Evolutionary conservation across 176 grass and related monocot species (phyloP).

Genomic region (Hordeum marinum): DNA sequence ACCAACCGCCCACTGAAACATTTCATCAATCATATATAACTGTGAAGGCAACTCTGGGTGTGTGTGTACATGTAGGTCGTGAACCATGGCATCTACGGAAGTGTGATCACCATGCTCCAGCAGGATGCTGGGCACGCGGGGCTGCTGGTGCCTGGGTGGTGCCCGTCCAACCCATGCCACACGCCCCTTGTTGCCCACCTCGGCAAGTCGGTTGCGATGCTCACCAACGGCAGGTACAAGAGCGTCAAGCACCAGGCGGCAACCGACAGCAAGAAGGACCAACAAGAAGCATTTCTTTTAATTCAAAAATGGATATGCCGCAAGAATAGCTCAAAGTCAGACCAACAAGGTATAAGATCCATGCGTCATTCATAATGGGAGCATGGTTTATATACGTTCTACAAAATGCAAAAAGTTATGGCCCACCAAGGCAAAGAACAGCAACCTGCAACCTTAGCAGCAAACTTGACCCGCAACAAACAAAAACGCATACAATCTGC

Average conservation of each 20-base stretch:
- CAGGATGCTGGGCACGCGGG: conserved; percentile 47
- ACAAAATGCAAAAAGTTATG: neutral
- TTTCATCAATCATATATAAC: neutral
- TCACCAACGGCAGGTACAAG: conserved; percentile 81
- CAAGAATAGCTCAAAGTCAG: neutral
- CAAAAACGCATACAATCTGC: neutral
- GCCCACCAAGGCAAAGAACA: too few relatives aligned
- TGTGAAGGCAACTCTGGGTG: too few relatives aligned
- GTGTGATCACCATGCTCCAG: conserved; percentile 81
- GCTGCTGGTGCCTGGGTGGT: conserved; percentile 76
- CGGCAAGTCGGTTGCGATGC: conserved; percentile 52
- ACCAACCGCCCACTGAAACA: neutral
- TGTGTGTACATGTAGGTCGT: neutral
- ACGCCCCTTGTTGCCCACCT: conserved; percentile 64
- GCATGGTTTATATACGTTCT: neutral
- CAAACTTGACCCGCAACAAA: neutral
- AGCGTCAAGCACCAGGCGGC: conserved; percentile 83
- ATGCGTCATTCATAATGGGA: neutral
- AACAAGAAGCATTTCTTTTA: too few relatives aligned
- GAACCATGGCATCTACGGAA: conserved; percentile 63
- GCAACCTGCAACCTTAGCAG: neutral
- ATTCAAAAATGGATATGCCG: neutral
- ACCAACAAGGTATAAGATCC: neutral
- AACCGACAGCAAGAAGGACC: conserved; percentile 29
- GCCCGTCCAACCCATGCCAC: conserved; percentile 39